These are phyloP conservation scores for Hibiscus tridactylites DNA, from an alignment of 345 rosid species.

Conservation along the genomic window DNA sequence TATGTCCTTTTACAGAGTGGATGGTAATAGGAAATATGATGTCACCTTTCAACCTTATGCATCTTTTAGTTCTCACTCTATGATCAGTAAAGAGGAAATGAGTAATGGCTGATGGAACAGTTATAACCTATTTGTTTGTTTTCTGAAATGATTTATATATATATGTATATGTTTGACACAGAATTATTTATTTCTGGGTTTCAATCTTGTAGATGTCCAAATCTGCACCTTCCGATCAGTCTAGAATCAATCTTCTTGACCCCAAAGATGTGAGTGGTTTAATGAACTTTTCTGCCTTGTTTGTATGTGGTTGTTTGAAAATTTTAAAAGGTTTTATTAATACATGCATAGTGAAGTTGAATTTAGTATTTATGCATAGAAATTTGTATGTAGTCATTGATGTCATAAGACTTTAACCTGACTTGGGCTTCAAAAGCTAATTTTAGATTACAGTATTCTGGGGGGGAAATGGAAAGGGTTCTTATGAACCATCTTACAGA, in stretches of 20 bases:
- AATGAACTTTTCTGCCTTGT: conserved; percentile 2
- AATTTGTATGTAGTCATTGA: background rate
- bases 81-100: background rate
- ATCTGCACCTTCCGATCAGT: conserved; percentile 72
- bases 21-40: background rate
- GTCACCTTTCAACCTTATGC: conserved; percentile 1
- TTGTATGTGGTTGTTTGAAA: background rate
- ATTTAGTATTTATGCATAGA: background rate
- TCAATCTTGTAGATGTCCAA: conserved; percentile 71
- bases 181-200: conserved; percentile 11
- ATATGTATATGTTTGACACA: background rate
- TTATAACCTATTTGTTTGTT: background rate
- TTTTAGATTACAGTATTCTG: background rate
- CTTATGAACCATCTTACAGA: background rate
- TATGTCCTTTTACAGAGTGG: background rate
- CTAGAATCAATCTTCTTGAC: conserved; percentile 94
- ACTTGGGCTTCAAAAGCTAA: background rate
- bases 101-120: background rate
- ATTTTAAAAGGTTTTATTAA: background rate
- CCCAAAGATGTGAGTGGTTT: conserved; percentile 72
- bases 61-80: background rate
- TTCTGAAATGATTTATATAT: background rate
- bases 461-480: background rate
- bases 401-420: background rate
- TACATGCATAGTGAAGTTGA: background rate